Percentiles rank a stretch among this genome's conserved stretches.
phyloP scores from a whole-genome alignment of 192 early-diverging fungal genomes.

The Gonapodya sp. region DNA sequence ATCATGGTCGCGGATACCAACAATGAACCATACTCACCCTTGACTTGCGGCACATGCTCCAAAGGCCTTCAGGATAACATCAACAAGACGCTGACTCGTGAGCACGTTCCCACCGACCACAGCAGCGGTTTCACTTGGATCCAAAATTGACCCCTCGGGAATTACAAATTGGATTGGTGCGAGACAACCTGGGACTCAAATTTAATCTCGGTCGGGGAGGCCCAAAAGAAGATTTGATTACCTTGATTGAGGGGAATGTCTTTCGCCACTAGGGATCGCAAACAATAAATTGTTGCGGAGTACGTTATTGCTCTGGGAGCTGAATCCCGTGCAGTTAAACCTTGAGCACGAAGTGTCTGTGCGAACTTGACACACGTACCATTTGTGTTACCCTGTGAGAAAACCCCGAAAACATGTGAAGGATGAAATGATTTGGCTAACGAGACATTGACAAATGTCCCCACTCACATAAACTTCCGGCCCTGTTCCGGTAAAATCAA shows the following conservation, averaged over 20 bases:
- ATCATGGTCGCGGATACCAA: not conserved
- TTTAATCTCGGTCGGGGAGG: not conserved
- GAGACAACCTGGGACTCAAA: constrained; percentile 59
- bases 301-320: constrained; percentile 48
- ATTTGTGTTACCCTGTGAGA: not conserved
- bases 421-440: constrained; percentile 14
- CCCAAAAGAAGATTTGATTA: not conserved
- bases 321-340: too few species aligned
- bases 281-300: constrained; percentile 94
- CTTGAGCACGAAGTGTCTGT: too few species aligned
- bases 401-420: not conserved
- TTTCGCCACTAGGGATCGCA: constrained; percentile 77
- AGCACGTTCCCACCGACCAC: constrained; percentile 97
- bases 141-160: constrained; percentile 66
- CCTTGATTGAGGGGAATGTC: constrained; percentile 94
- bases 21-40: constrained; percentile 9
- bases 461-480: constrained; percentile 80
- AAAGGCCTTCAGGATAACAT: constrained; percentile 87
- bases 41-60: constrained; percentile 83
- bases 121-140: constrained; percentile 71
- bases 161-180: constrained; percentile 71
- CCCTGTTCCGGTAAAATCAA: constrained; percentile 91
- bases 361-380: too few species aligned
- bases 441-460: constrained; percentile 41
- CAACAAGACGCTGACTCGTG: constrained; percentile 84